A percentile compares a stretch with the other conserved stretches of the same genome.
Evolutionary conservation across 1,284 basidiomycete species (phyloP).

Genomic region (Leccinum variabile): DNA sequence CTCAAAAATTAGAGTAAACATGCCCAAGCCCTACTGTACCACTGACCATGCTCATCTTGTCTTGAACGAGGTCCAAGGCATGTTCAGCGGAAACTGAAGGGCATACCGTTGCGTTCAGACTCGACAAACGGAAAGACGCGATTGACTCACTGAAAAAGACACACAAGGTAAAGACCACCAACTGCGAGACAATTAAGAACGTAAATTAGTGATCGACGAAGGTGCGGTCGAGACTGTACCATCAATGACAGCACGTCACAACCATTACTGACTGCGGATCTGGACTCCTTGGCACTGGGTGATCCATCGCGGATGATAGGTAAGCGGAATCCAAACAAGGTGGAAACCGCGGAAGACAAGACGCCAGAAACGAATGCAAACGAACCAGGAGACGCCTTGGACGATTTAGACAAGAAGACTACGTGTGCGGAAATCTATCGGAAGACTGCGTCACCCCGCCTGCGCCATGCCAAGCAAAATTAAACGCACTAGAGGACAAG

Average conservation of each 20-base stretch:
- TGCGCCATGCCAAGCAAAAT: not conserved
- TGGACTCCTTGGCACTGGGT: slow-evolving; percentile 79
- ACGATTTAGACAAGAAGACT: slow-evolving; percentile 71
- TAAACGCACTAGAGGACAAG: slow-evolving; percentile 61
- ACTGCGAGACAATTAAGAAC: slow-evolving; percentile 87
- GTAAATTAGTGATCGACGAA: slow-evolving; percentile 90
- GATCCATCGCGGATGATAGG: slow-evolving; percentile 83
- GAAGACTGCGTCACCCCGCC: slow-evolving; percentile 10
- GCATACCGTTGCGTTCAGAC: not conserved
- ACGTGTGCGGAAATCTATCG: slow-evolving; percentile 64
- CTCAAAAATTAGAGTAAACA: not conserved
- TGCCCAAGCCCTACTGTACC: not conserved
- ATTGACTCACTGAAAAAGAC: slow-evolving; percentile 76
- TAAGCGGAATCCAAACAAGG: slow-evolving; percentile 85
- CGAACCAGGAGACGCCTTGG: slow-evolving; percentile 51
- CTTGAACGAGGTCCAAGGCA: slow-evolving; percentile 77
- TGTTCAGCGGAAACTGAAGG: slow-evolving; percentile 51
- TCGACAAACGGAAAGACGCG: not conserved
- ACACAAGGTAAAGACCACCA: slow-evolving; percentile 84
- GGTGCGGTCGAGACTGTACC: slow-evolving; percentile 78
- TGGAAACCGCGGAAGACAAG: slow-evolving; percentile 81
- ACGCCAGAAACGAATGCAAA: slow-evolving; percentile 86
- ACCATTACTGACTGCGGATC: slow-evolving; percentile 50
- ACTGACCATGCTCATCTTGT: slow-evolving; percentile 49
- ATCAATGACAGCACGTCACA: not conserved